phyloP scores from a whole-genome alignment of 164 flowering plant genomes.

The Hamamelis virginiana region DNA sequence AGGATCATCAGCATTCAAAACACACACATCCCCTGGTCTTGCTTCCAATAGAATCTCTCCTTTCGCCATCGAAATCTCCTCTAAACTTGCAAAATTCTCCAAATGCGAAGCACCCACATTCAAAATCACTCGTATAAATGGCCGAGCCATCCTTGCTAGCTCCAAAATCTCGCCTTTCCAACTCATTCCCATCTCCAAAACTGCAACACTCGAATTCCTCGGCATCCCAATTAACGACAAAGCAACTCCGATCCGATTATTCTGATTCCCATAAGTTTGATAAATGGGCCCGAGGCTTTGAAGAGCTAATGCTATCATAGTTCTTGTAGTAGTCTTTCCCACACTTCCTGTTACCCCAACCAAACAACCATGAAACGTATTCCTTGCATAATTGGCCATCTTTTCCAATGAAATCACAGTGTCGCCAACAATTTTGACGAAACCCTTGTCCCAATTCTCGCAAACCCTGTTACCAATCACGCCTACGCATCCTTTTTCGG shows the following conservation, averaged over 20 bases:
- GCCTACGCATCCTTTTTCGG: constrained; percentile 28
- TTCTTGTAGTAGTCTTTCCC: constrained; percentile 38
- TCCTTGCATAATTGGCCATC: constrained; percentile 31
- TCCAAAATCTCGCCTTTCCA: constrained; percentile 38
- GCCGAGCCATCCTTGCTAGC: constrained; percentile 32
- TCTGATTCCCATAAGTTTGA: constrained; percentile 30
- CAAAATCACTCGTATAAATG: constrained; percentile 30
- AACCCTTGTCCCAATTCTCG: constrained; percentile 33
- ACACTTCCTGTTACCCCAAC: constrained; percentile 33
- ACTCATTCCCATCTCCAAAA: constrained; percentile 40
- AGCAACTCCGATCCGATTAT: constrained; percentile 34
- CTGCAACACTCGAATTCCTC: constrained; percentile 9
- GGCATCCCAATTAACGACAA: constrained; percentile 34
- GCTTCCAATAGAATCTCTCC: constrained; percentile 37
- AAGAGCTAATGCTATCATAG: constrained; percentile 37
- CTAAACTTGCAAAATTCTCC: constrained; percentile 29
- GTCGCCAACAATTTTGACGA: constrained; percentile 25
- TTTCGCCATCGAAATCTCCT: constrained; percentile 32
- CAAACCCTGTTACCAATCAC: constrained; percentile 33
- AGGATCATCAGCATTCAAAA: constrained; percentile 43
- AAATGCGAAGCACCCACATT: constrained; percentile 38
- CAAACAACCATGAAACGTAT: constrained; percentile 24
- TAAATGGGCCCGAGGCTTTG: constrained; percentile 27
- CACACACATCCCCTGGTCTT: constrained; percentile 30
- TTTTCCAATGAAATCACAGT: constrained; percentile 27